A percentile compares a stretch with the other conserved stretches of the same genome.
Evolutionary conservation across 768 basidiomycete species (phyloP).

Genomic region (Boletus speciosus): DNA sequence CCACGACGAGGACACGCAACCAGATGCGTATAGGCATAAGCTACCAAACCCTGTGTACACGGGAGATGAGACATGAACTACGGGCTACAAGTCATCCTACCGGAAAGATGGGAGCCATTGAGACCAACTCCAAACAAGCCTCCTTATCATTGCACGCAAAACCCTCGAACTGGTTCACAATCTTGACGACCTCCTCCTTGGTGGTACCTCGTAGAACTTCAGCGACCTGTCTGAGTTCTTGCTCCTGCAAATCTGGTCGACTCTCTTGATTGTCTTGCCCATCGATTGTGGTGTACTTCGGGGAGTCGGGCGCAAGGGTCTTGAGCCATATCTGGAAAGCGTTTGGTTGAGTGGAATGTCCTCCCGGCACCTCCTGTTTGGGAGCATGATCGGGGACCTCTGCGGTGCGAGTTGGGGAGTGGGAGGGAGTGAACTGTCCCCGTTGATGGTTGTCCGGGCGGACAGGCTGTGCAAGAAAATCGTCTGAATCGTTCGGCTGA

Average conservation of each 20-base stretch:
- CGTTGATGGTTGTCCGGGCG: background rate
- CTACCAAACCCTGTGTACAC: slow-evolving; percentile 22
- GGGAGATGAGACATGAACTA: slow-evolving; percentile 5
- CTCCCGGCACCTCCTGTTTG: background rate
- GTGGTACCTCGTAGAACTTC: slow-evolving; percentile 10
- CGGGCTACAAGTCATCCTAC: slow-evolving; percentile 9
- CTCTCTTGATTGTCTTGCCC: slow-evolving; percentile 3
- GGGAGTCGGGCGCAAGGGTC: background rate
- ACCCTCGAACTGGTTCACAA: slow-evolving; percentile 19
- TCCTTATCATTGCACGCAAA: slow-evolving; percentile 1
- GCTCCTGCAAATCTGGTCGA: background rate
- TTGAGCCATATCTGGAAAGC: slow-evolving; percentile 15
- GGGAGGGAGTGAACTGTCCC: background rate
- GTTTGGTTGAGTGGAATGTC: background rate
- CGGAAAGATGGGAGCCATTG: slow-evolving; percentile 21
- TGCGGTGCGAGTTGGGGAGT: background rate
- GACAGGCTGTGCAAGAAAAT: background rate
- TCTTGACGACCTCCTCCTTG: slow-evolving; percentile 11
- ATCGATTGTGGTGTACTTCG: slow-evolving; percentile 20
- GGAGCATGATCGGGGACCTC: background rate
- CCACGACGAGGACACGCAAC: slow-evolving; percentile 12
- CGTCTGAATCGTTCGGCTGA: background rate
- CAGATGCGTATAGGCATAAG: slow-evolving; percentile 29
- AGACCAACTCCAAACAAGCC: slow-evolving; percentile 15
- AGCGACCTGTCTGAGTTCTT: slow-evolving; percentile 2